Evolutionary conservation across 75 land plant species (phyloP).

Genomic region (Selaginella moellendorffii): DNA sequence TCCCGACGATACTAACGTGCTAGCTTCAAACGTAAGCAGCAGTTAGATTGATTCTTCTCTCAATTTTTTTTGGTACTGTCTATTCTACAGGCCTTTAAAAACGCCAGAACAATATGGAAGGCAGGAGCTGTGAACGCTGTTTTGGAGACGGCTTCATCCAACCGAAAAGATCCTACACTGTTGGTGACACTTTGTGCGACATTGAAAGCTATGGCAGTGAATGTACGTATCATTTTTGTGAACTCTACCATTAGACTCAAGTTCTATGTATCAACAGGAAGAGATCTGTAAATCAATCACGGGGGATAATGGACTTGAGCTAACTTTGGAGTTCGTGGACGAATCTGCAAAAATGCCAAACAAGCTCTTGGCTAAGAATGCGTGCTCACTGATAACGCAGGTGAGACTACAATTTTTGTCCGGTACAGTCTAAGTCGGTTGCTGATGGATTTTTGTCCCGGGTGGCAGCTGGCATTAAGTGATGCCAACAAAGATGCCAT

Average conservation of each 20-base stretch:
- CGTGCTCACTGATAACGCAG: slow-evolving; percentile 76
- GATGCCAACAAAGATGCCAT: slow-evolving; percentile 70
- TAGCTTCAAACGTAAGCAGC: slow-evolving; percentile 71
- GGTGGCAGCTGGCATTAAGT: slow-evolving; percentile 71
- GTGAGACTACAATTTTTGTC: slow-evolving; percentile 15
- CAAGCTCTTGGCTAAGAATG: slow-evolving; percentile 38
- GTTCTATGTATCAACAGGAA: slow-evolving; percentile 39
- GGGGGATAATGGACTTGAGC: slow-evolving; percentile 56
- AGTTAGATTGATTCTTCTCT: not conserved
- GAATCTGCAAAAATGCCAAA: slow-evolving; percentile 34
- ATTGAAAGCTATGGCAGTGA: slow-evolving; percentile 75
- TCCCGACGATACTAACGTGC: slow-evolving; percentile 74
- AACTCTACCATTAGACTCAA: not conserved
- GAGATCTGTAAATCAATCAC: slow-evolving; percentile 83
- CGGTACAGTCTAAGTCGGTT: not conserved
- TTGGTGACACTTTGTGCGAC: slow-evolving; percentile 48
- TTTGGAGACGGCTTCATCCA: slow-evolving; percentile 32
- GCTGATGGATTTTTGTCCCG: not conserved
- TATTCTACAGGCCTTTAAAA: slow-evolving; percentile 50
- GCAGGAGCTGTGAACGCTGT: slow-evolving; percentile 60
- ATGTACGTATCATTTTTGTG: slow-evolving; percentile 41
- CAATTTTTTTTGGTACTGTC: not conserved
- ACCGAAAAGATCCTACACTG: slow-evolving; percentile 27
- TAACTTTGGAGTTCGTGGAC: slow-evolving; percentile 56
- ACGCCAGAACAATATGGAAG: slow-evolving; percentile 81